Evolutionary conservation across 768 basidiomycete species (phyloP), one percentile per base, ranked within the genome.

Genomic region (Suillus subluteus): DNA sequence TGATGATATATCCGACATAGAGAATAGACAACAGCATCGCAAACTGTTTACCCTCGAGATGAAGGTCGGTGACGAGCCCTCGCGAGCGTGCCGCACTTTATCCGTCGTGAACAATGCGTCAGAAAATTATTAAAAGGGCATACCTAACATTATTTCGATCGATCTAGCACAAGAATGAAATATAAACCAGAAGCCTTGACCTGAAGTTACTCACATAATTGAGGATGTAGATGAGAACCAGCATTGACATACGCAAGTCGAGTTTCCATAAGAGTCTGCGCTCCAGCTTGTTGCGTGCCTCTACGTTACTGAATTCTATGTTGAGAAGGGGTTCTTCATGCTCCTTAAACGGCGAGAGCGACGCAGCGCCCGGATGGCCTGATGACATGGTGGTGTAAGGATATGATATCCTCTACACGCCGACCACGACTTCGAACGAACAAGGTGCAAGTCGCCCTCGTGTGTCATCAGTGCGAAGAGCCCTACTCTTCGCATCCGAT

Each of bases 121-220:
- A 8, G 18, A 5, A 7, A 11, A 50, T 41, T 58, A 62, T 40
- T 26, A 46, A 15, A 65, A 23, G 37, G 23, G 74, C 81, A 68
- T 76, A 89, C 88, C 84, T 77, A 41, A 84, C 88, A 74, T 90
- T 91, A 71, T 90, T 92, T 54, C 90, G 82, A 73, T 92, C 90
- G 64, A 92, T 84, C 84, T 90, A 56, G 13, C 40, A 32, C 11
- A 30, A 43, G 54, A 12, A 21, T 35, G 18, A 44, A 43, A 30
- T n/a, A 48, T 9, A 38, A 55, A 64, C 30, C 1, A 0, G 43
- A 44, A n/a, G 37, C 35, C 35, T 58, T 18, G 9, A 56, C 7
- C n/a, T 7, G 18, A 59, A 32, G 54, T 16, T n/a, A 56, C 68
- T 64, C 54, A 79, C 77, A 43, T 76, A 81, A 68, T 80, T 81